A percentile compares a stretch with the other conserved stretches of the same genome.
Evolutionary conservation across 2,329 filamentous ascomycete species (phyloP).

Genomic region (Monilinia fructicola): DNA sequence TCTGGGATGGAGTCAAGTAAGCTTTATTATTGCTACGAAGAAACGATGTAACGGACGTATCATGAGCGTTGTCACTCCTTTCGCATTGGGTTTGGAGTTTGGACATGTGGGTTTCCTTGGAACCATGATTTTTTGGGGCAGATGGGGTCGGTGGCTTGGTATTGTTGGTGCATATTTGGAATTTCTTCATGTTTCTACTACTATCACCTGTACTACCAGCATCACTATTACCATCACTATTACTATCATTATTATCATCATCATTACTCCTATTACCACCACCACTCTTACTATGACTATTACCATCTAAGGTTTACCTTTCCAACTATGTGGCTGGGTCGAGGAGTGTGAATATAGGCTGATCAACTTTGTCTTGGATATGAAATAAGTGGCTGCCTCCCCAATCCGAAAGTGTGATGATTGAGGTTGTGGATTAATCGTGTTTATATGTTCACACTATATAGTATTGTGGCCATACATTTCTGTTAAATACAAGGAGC

Average conservation of each 20-base stretch:
- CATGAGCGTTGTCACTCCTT: slow-evolving; percentile 13
- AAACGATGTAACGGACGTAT: neutral
- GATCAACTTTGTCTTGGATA: neutral
- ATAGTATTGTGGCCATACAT: neutral
- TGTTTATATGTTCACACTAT: neutral
- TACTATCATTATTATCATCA: too few relatives aligned
- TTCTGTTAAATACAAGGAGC: neutral
- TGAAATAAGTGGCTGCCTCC: neutral
- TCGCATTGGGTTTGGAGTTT: neutral
- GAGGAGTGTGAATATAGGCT: neutral
- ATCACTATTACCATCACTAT: neutral
- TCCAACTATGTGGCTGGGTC: neutral
- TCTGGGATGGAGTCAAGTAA: neutral
- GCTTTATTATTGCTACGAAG: neutral
- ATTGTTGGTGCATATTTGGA: neutral
- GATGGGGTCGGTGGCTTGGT: neutral
- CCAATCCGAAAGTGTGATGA: neutral
- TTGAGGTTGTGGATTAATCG: neutral
- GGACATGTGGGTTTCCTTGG: neutral
- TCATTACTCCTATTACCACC: too few relatives aligned
- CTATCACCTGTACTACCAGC: too few relatives aligned
- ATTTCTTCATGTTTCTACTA: neutral
- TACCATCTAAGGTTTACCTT: neutral
- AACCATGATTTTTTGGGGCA: neutral
- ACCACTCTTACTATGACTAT: neutral